These are phyloP conservation scores for Colletotrichum sp. DNA, from an alignment of 2,329 filamentous ascomycete species.

Conservation along the genomic window DNA sequence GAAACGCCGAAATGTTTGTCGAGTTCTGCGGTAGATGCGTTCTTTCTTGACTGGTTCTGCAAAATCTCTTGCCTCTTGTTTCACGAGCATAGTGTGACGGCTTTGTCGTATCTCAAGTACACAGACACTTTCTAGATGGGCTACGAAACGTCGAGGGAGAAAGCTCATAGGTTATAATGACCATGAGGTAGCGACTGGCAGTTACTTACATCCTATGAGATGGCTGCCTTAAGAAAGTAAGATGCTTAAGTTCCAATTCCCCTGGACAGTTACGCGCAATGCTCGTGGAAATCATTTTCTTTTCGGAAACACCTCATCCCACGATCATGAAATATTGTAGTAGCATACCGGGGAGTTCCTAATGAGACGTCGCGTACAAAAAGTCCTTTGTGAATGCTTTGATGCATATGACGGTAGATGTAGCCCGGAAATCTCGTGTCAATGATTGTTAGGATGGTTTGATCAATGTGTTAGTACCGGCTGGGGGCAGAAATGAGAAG, in stretches of 20 bases:
- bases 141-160: not conserved
- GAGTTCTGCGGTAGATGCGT: not conserved
- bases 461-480: not conserved
- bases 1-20: not conserved
- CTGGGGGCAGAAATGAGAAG: not conserved
- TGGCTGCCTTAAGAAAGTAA: not conserved
- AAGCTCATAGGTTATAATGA: not conserved
- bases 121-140: not conserved
- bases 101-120: not conserved
- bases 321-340: not conserved
- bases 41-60: not conserved
- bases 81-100: not conserved
- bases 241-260: not conserved
- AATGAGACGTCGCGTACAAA: not conserved
- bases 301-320: not conserved
- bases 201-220: not conserved
- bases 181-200: not conserved
- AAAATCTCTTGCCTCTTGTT: not conserved
- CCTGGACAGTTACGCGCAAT: not conserved
- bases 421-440: not conserved
- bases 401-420: not conserved
- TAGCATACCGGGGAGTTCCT: not conserved
- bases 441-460: not conserved
- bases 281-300: not conserved
- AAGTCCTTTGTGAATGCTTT: not conserved